Percentiles rank a stretch among this genome's conserved stretches.
Evolutionary conservation across 805 yeast species (phyloP).

Genomic region (Nakazawaea peltata): DNA sequence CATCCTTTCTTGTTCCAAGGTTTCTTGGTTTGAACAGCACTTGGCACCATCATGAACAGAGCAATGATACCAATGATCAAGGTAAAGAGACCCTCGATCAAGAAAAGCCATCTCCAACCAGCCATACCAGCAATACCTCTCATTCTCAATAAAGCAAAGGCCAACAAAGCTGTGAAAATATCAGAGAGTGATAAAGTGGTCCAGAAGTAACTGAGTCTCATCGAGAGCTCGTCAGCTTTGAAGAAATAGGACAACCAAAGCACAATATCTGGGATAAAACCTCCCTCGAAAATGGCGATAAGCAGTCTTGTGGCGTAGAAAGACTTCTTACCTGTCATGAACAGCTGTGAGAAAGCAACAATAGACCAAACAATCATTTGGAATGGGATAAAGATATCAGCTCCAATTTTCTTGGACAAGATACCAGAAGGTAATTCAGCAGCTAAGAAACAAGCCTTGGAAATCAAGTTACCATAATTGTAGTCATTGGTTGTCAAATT

Average conservation of each 20-base stretch:
- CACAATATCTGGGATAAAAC: conserved; percentile 24
- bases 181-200: conserved; percentile 29
- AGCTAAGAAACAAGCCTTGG: conserved; percentile 36
- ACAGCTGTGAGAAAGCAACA: conserved; percentile 33
- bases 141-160: conserved; percentile 38
- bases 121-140: conserved; percentile 17
- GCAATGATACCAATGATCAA: conserved; percentile 34
- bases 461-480: conserved; percentile 40
- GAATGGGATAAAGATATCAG: conserved; percentile 48
- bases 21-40: conserved; percentile 43
- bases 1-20: conserved; percentile 43
- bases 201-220: conserved; percentile 50
- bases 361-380: conserved; percentile 44
- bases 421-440: conserved; percentile 57
- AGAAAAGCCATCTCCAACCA: conserved; percentile 30
- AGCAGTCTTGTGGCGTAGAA: conserved; percentile 24
- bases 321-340: conserved; percentile 17
- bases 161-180: conserved; percentile 36
- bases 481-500: conserved; percentile 42
- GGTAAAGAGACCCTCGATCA: conserved; percentile 22
- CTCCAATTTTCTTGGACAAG: conserved; percentile 49
- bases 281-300: conserved; percentile 27
- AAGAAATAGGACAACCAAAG: conserved; percentile 29
- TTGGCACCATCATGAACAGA: conserved; percentile 46
- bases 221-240: conserved; percentile 29